Evolutionary conservation across 2,329 filamentous ascomycete species (phyloP), one percentile per base, ranked within the genome.

Genomic region (Metarhizium robertsii): DNA sequence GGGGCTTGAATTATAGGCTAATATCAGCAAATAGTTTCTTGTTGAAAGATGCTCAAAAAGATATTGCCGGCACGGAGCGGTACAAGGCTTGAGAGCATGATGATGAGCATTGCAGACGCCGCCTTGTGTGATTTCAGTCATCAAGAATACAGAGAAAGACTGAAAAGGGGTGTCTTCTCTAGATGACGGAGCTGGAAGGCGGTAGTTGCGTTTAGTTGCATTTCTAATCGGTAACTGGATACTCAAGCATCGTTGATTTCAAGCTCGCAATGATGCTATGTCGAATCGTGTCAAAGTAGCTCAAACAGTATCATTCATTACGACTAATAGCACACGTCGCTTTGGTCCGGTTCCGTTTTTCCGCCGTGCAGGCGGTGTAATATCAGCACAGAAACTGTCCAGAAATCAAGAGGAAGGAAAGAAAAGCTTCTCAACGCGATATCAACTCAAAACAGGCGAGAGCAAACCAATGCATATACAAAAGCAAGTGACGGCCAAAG

Each of bases 41-140:
- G 59, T 75, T 96, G 59, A 92, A 84, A 70, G 92, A 96, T 69
- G 84, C 90, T 4, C 83, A 88, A 65, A 87, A 95, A 64, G 92
- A 96, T 64, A 79, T 95, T 63, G 81, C 87, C 46, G 80, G 80
- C 53, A 73, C 66, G 59, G 80, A 84, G 64, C 79, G 89, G 64
- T 72, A 90, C 56, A 95, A 95, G 71, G 83, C 84, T 25, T 70
- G 50, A 52, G 13, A 40, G 38, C 38, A 6, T 5, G 13, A 2
- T 14, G 11, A 40, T 1, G 11, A 40, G 38, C 38, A 5, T 40
- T 16, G 14, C 38, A 40, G 38, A 40, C 38, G 38, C 10, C 5
- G 38, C 11, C 5, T 7, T 14, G 38, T 40, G 38, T 40, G 5
- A 16, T 40, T 14, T 1, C 14, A 40, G 38, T 16, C 11, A 40